Evolutionary conservation across 371 early-diverging fungal species (phyloP).

Genomic region (Mortierella sp.): DNA sequence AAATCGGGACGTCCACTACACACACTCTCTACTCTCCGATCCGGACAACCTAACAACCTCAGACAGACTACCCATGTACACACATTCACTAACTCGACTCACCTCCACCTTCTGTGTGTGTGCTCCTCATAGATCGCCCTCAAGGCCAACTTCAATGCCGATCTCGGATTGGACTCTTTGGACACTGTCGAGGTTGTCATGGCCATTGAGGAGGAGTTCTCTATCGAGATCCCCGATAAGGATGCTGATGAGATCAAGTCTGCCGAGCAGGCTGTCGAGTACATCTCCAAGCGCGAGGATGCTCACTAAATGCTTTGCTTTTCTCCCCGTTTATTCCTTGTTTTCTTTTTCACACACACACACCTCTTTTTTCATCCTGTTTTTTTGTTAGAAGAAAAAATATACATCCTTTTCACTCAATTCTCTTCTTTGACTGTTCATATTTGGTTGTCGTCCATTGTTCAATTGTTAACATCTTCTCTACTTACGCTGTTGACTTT

Average conservation of each 20-base stretch:
- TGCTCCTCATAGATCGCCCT: conserved; percentile 77
- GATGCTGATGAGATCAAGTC: conserved; percentile 97
- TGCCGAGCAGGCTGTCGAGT: conserved; percentile 91
- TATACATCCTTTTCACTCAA: conserved; percentile 8
- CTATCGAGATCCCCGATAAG: conserved; percentile 97
- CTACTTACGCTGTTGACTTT: neutral
- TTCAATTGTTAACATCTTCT: neutral
- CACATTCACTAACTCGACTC: neutral
- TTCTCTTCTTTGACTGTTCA: neutral
- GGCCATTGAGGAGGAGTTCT: conserved; percentile 99
- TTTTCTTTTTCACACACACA: neutral
- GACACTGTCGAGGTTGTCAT: conserved; percentile 98
- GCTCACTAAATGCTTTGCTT: conserved; percentile 73
- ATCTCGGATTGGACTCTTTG: conserved; percentile 95
- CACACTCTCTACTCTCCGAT: neutral
- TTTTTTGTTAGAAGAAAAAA: conserved; percentile 14
- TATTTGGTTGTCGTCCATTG: neutral
- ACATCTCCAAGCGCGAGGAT: conserved; percentile 82
- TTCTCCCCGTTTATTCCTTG: neutral
- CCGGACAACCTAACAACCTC: neutral
- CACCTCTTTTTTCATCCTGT: neutral
- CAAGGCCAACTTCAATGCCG: conserved; percentile 91
- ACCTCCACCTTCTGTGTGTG: neutral
- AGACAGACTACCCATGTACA: neutral
- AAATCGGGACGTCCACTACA: neutral